Evolutionary conservation across 2,329 filamentous ascomycete species (phyloP).

Genomic region (Herpotrichia juniperi): DNA sequence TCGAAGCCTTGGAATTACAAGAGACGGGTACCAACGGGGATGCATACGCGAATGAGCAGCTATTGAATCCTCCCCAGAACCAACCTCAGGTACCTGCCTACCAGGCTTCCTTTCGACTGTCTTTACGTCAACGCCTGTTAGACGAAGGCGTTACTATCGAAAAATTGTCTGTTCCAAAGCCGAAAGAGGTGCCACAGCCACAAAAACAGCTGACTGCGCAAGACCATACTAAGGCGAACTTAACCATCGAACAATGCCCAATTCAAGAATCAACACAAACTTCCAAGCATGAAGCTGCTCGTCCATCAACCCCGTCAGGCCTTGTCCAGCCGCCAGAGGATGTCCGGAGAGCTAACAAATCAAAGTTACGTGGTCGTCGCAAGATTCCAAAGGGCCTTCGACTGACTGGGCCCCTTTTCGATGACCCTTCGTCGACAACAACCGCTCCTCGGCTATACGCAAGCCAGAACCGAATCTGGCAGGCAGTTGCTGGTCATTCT

Average conservation of each 20-base stretch:
- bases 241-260: background rate
- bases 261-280: background rate
- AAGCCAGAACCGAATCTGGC: constrained; percentile 63
- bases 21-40: constrained; percentile 13
- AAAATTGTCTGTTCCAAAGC: background rate
- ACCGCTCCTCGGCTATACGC: constrained; percentile 47
- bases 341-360: background rate
- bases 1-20: constrained; percentile 35
- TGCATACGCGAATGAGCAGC: background rate
- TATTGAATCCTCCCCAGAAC: background rate
- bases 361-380: constrained; percentile 11
- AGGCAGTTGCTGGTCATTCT: constrained; percentile 64
- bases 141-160: background rate
- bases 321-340: background rate
- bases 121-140: constrained; percentile 2
- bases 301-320: background rate
- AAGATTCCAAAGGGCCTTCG: constrained; percentile 11
- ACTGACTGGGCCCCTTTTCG: constrained; percentile 26
- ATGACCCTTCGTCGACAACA: constrained; percentile 26
- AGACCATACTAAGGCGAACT: background rate
- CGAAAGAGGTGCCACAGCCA: background rate
- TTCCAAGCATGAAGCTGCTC: background rate
- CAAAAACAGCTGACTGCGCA: too few relatives aligned
- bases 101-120: background rate
- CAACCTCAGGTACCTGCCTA: background rate